phyloP scores from a whole-genome alignment of 2,329 filamentous ascomycete genomes.

The Cucurbitaria berberidis region DNA sequence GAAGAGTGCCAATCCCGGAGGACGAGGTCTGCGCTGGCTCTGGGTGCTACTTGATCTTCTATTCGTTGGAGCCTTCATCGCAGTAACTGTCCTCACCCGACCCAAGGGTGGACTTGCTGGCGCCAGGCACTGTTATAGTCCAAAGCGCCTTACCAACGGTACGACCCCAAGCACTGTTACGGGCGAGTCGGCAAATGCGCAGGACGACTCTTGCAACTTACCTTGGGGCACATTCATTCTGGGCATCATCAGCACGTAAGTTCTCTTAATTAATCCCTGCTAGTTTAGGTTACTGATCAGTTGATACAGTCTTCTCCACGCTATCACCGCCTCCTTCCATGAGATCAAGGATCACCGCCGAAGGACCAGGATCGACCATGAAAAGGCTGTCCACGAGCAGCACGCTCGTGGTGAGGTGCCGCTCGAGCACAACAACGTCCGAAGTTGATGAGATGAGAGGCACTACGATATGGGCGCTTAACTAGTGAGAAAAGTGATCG shows the following conservation, averaged over 20 bases:
- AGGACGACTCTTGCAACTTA: constrained; percentile 46
- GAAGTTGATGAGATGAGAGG: neutral
- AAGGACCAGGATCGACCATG: constrained; percentile 18
- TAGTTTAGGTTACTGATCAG: neutral
- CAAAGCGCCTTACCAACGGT: constrained; percentile 6
- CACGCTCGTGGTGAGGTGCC: neutral
- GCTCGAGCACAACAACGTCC: neutral
- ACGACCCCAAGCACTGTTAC: constrained; percentile 12
- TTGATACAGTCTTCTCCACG: constrained; percentile 50
- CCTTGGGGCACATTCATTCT: constrained; percentile 55
- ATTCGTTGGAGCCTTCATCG: constrained; percentile 52
- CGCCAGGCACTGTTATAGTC: constrained; percentile 41
- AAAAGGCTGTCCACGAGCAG: constrained; percentile 14
- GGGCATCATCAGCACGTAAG: constrained; percentile 56
- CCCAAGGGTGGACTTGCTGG: constrained; percentile 46
- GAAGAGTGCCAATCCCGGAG: constrained; percentile 36
- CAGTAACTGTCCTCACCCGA: constrained; percentile 51
- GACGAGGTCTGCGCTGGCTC: constrained; percentile 47
- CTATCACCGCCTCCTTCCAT: constrained; percentile 52
- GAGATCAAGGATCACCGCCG: constrained; percentile 38
- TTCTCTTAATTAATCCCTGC: constrained; percentile 6
- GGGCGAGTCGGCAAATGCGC: constrained; percentile 19
- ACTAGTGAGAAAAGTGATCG: neutral
- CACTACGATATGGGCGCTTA: neutral
- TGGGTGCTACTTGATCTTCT: constrained; percentile 49